A percentile compares a stretch with the other conserved stretches of the same genome.
These are phyloP conservation scores for Strombidium stylifer DNA, from an alignment of 73 alveolate species.

Conservation along the genomic window DNA sequence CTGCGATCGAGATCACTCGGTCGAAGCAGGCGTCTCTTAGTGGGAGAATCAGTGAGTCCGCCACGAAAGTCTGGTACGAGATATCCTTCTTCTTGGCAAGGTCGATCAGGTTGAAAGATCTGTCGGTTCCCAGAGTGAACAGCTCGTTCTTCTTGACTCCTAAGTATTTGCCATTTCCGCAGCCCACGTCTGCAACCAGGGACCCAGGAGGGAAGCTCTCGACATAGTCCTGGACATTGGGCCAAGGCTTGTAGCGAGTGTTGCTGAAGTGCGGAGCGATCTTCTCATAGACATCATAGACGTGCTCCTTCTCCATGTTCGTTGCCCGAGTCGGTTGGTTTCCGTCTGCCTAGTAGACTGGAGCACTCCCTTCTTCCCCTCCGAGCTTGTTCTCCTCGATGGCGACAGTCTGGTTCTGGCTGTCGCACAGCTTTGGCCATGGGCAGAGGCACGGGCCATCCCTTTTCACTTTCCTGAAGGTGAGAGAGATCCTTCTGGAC, in stretches of 20 bases:
- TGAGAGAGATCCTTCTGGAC: slow-evolving; percentile 69
- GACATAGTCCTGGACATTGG: slow-evolving; percentile 88
- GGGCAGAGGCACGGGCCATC: slow-evolving; percentile 63
- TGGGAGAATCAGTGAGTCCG: slow-evolving; percentile 92
- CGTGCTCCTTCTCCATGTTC: slow-evolving; percentile 96
- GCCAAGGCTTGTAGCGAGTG: slow-evolving; percentile 99
- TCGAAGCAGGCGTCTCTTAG: slow-evolving; percentile 79
- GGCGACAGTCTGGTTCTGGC: slow-evolving; percentile 54
- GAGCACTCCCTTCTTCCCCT: slow-evolving; percentile 69
- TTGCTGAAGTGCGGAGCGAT: slow-evolving; percentile 97
- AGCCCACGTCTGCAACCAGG: slow-evolving; percentile 94
- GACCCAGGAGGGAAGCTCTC: slow-evolving; percentile 91
- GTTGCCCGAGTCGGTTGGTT: slow-evolving; percentile 67
- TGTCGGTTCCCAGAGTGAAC: slow-evolving; percentile 90
- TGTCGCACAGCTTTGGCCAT: slow-evolving; percentile 69
- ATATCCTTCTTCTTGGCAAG: slow-evolving; percentile 85
- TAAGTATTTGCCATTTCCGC: slow-evolving; percentile 99
- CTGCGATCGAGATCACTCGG: slow-evolving; percentile 97
- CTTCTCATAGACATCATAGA: slow-evolving; percentile 97
- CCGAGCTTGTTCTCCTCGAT: slow-evolving; percentile 42
- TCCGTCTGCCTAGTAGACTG: slow-evolving; percentile 67
- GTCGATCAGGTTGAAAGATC: slow-evolving; percentile 86
- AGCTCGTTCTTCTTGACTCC: slow-evolving; percentile 69
- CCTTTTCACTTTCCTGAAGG: slow-evolving; percentile 65
- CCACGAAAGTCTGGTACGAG: slow-evolving; percentile 74